Conservation (phyloP, 139 green algal species). For the Desmodesmus armatus region DNA sequence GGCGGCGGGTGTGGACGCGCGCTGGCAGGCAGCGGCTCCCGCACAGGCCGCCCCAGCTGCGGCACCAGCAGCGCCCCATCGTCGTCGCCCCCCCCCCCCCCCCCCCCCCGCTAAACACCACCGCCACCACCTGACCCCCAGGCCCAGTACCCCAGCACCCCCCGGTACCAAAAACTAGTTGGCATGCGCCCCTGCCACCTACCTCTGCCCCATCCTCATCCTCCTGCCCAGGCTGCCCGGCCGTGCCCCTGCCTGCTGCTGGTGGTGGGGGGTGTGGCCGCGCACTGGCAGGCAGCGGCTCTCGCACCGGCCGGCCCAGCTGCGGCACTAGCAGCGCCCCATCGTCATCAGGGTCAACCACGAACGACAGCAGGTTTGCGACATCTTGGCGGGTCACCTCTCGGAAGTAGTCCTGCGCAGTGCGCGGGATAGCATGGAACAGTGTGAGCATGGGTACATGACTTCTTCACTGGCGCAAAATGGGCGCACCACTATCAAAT, state of each 20-base stretch:
- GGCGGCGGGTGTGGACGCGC: constrained; percentile 28
- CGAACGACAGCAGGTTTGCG: constrained; percentile 55
- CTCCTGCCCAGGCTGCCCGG: not conserved
- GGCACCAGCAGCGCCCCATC: constrained; percentile 72
- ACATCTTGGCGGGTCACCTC: constrained; percentile 82
- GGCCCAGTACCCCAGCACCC: too few relatives aligned
- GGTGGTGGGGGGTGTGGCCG: constrained; percentile 25
- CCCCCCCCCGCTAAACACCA: too few relatives aligned
- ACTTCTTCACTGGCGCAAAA: not conserved
- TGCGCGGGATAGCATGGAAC: not conserved
- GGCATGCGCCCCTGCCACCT: not conserved
- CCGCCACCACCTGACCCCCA: too few relatives aligned
- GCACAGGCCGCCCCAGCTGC: constrained; percentile 50
- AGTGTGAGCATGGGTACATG: not conserved
- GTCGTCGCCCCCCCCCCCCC: constrained; percentile 11
- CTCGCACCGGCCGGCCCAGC: constrained; percentile 48
- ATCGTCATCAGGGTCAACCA: constrained; percentile 58
- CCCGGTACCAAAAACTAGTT: not conserved
- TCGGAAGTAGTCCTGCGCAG: constrained; percentile 82
- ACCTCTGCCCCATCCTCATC: too few relatives aligned
- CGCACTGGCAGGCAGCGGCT: too few relatives aligned
- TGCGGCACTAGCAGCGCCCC: constrained; percentile 65
- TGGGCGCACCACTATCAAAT: not conserved
- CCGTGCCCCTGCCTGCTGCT: not conserved
- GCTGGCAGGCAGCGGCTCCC: too few relatives aligned